Conservation (phyloP, 352 stramenopile genomes). For the Pythium volutum region DNA sequence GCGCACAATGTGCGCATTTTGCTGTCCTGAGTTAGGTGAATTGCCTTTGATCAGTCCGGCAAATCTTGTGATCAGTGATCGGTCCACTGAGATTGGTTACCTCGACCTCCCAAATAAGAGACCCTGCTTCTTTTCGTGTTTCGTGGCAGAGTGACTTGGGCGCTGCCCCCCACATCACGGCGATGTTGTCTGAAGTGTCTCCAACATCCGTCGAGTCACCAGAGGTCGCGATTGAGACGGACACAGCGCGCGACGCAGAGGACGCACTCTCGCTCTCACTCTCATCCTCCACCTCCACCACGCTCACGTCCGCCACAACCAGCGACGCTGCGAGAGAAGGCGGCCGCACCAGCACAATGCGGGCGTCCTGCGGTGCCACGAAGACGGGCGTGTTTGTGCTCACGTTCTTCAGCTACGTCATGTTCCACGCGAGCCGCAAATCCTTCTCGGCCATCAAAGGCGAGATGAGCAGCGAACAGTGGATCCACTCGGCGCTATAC, state of each 20-base stretch:
- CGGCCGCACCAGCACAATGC: slow-evolving; percentile 4
- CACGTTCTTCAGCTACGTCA: slow-evolving; percentile 79
- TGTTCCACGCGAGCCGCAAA: slow-evolving; percentile 77
- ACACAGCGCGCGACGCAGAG: background rate
- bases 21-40: too few species aligned
- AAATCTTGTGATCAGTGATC: too few species aligned
- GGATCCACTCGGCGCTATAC: slow-evolving; percentile 68
- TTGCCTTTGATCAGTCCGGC: too few species aligned
- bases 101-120: background rate
- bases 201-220: background rate
- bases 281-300: too few species aligned
- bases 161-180: background rate
- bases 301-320: background rate
- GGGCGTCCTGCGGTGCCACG: slow-evolving; percentile 29
- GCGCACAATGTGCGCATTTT: too few species aligned
- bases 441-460: slow-evolving; percentile 83
- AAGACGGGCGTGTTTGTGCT: slow-evolving; percentile 66
- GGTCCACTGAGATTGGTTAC: background rate
- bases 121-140: background rate
- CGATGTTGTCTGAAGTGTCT: background rate
- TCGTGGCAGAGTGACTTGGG: background rate
- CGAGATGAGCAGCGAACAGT: slow-evolving; percentile 75
- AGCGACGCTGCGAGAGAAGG: background rate
- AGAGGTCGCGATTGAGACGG: background rate
- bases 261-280: background rate